Base-by-base conservation (phyloP, 352 stramenopile genomes). In the Phytophthora lateralis region DNA sequence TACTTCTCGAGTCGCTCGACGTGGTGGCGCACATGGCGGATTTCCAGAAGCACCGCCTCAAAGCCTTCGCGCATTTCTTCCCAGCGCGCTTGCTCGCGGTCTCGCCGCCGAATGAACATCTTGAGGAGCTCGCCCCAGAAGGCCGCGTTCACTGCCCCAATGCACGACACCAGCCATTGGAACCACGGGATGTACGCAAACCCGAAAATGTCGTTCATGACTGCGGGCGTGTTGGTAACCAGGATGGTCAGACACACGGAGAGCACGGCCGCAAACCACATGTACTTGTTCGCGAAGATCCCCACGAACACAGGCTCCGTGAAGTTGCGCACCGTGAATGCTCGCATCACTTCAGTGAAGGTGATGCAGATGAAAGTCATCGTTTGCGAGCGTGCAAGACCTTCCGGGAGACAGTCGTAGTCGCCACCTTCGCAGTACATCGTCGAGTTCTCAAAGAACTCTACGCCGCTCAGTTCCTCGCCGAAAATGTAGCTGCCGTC, bases 281-380 rank as follows among this genome's bases (percentile, higher is more conserved):
- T 38, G 32, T n/a, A 38, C 32, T 38, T 38, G 32, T 38, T 38
- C 32, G 32, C 32, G 32, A 38, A 38, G 32, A 38, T 38, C 10
- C 32, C 32, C 10, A 38, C 32, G 14, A 38, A 38, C 10, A 38
- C 32, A n/a, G 32, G 32, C 14, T 38, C 14, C 10, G 32, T 38
- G 10, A 38, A 38, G 14, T 38, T 38, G 32, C 32, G 76, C 8
- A 87, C 66, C 56, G 76, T 87, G 63, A 79, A 89, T 29, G 76
- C 76, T 15, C 76, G 76, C 37, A 87, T 57, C 35, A 89, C 69
- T 46, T 89, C 76, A 26, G 78, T 87, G 49, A 85, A 81, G 17
- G 66, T 63, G 10, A 89, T 51, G n/a, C 59, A 62, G 17, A 84
- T 48, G 43, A 87, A 85, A 21, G 67, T 78, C 77, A 86, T 82